Conservation (phyloP, 768 basidiomycete species). For the Amanita molliuscula region DNA sequence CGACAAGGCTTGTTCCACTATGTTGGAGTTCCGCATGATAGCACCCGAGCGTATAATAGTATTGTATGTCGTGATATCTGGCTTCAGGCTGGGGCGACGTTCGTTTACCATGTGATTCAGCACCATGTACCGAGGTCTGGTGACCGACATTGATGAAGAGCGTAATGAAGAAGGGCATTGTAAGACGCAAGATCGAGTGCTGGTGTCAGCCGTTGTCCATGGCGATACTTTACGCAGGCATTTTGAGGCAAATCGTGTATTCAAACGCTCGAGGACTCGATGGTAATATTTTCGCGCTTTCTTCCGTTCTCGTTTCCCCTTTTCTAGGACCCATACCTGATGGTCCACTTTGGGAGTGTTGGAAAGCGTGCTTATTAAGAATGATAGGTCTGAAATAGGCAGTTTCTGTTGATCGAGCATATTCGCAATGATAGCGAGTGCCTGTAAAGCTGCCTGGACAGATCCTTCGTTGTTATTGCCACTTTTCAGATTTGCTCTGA, state of each 20-base stretch:
- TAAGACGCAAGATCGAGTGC: slow-evolving; percentile 30
- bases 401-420: slow-evolving; percentile 41
- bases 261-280: slow-evolving; percentile 31
- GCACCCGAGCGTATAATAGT: slow-evolving; percentile 48
- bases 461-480: slow-evolving; percentile 14
- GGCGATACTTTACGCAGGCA: slow-evolving; percentile 2
- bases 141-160: slow-evolving; percentile 50
- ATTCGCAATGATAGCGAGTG: slow-evolving; percentile 46
- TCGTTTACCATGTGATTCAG: slow-evolving; percentile 43
- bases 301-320: slow-evolving; percentile 17
- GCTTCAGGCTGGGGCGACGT: slow-evolving; percentile 30
- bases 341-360: slow-evolving; percentile 29
- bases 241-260: slow-evolving; percentile 21
- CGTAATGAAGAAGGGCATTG: slow-evolving; percentile 57
- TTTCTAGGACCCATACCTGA: slow-evolving; percentile 26
- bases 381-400: slow-evolving; percentile 31
- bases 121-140: slow-evolving; percentile 34
- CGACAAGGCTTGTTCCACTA: slow-evolving; percentile 28
- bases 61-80: slow-evolving; percentile 44
- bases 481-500: slow-evolving; percentile 21
- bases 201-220: slow-evolving; percentile 14
- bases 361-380: slow-evolving; percentile 38
- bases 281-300: slow-evolving; percentile 41
- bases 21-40: slow-evolving; percentile 32
- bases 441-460: slow-evolving; percentile 37